Evolutionary conservation across 768 basidiomycete species (phyloP), one percentile per base, ranked within the genome.

Genomic region (Filobasidium wieringae): DNA sequence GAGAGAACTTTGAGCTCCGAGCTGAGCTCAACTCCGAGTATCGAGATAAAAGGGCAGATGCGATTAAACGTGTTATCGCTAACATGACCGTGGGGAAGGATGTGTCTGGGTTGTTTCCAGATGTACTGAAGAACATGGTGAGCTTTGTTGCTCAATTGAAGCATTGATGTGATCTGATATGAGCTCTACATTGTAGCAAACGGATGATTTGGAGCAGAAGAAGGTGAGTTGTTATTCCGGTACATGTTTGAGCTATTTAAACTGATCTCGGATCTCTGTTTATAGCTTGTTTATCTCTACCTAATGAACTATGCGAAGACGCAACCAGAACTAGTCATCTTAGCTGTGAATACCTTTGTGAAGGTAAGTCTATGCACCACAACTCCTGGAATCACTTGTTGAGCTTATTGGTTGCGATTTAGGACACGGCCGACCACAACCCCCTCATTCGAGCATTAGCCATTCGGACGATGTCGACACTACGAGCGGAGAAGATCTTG

Each of bases 251-350:
- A 17, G 37, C 29, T 15, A 22, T 3, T 5, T 39, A 26, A 19
- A 26, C 17, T 40, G 14, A 54, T 6, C 43, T 49, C 17, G 8
- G 19, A 32, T 14, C 32, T 11, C 19, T 36, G 0, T 17, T 4
- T 51, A 6, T 27, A 57, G 76, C 86, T 99, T 32, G 95, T 97
- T n/a, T 97, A 95, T 68, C 81, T 95, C 24, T 96, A 96, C 74
- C 83, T 99, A 59, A 96, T 97, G 87, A 99, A 99, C 78, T 99
- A 97, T 65, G 93, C 93, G 32, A 95, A 95, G 72, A 92, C 93
- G 0, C 95, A 99, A 70, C 95, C 95, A 0, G 95, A 99, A 71
- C 87, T 97, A 61, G 92, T 96, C 75, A 97, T 99, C 70, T 80
- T 99, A 45, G 95, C 95, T 29, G 95, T 99, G 60, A 99, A 97